Conservation (phyloP, 176 grass and related monocot species). For the Cenchrus americanus region DNA sequence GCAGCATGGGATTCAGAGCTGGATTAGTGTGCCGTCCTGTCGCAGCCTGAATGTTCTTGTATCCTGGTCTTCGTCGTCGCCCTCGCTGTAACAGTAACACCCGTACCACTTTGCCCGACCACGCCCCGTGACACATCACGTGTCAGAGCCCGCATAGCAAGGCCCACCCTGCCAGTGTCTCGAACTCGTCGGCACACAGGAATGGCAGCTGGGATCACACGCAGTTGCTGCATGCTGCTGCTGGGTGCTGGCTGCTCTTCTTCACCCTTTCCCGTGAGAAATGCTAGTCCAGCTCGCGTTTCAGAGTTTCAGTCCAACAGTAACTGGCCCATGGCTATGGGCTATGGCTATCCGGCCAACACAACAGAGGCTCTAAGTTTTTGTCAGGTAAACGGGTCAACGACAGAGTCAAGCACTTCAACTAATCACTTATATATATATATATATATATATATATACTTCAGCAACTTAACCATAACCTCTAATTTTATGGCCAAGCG, state of each 20-base stretch:
- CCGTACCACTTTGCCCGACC: constrained; percentile 24
- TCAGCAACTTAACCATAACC: neutral
- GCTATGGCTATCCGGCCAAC: no score
- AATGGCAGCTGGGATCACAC: neutral
- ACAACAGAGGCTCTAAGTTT: no score
- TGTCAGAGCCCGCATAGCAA: neutral
- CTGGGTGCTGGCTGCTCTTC: neutral
- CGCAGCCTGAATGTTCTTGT: constrained; percentile 25
- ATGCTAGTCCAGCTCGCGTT: neutral
- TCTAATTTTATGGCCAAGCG: neutral
- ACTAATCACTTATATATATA: neutral
- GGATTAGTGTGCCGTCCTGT: neutral
- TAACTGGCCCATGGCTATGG: neutral
- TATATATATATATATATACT: no score
- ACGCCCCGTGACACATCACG: constrained; percentile 36
- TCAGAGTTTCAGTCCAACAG: neutral
- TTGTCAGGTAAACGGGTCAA: no score
- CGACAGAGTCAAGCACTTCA: neutral
- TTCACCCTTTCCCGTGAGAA: neutral
- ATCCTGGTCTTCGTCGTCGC: neutral
- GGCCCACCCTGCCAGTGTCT: constrained; percentile 9
- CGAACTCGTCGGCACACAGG: constrained; percentile 11
- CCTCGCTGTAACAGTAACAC: neutral
- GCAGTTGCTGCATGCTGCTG: neutral
- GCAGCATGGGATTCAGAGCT: constrained; percentile 10